A percentile compares a stretch with the other conserved stretches of the same genome.
These are phyloP conservation scores for Elongisporangium senticosum DNA, from an alignment of 352 stramenopile genomes.

Conservation along the genomic window DNA sequence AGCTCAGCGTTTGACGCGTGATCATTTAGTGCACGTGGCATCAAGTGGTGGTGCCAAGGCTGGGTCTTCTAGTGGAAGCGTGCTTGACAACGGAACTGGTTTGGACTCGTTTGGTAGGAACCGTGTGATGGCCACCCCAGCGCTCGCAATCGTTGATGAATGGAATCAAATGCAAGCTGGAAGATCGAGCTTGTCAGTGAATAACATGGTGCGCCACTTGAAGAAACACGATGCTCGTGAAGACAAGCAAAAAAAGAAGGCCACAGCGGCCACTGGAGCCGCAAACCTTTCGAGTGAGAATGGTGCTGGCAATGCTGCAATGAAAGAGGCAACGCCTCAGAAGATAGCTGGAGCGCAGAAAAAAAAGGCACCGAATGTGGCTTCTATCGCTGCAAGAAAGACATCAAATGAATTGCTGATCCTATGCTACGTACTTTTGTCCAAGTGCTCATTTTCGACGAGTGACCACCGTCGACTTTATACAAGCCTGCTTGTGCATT, in stretches of 20 bases:
- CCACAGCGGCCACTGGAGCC: not conserved
- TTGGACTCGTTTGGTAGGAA: constrained; percentile 71
- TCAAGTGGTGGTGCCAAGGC: constrained; percentile 16
- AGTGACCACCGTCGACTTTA: constrained; percentile 73
- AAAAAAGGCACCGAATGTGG: constrained; percentile 23
- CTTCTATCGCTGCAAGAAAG: constrained; percentile 24
- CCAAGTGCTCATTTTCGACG: constrained; percentile 73
- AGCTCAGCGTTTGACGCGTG: constrained; percentile 75
- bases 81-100: constrained; percentile 1
- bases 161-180: constrained; percentile 71
- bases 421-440: constrained; percentile 68
- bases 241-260: constrained; percentile 69
- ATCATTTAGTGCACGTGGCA: constrained; percentile 68
- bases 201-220: constrained; percentile 70
- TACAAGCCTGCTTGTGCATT: constrained; percentile 80
- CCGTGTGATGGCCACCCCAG: constrained; percentile 85
- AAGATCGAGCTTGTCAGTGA: constrained; percentile 70
- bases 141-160: constrained; percentile 77
- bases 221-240: constrained; percentile 43
- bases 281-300: constrained; percentile 12
- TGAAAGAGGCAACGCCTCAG: constrained; percentile 18
- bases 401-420: constrained; percentile 79
- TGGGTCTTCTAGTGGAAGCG: constrained; percentile 5
- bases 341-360: constrained; percentile 20
- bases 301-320: constrained; percentile 5